Evolutionary conservation across 192 early-diverging fungal species (phyloP).

Genomic region (Coemansia sp.): DNA sequence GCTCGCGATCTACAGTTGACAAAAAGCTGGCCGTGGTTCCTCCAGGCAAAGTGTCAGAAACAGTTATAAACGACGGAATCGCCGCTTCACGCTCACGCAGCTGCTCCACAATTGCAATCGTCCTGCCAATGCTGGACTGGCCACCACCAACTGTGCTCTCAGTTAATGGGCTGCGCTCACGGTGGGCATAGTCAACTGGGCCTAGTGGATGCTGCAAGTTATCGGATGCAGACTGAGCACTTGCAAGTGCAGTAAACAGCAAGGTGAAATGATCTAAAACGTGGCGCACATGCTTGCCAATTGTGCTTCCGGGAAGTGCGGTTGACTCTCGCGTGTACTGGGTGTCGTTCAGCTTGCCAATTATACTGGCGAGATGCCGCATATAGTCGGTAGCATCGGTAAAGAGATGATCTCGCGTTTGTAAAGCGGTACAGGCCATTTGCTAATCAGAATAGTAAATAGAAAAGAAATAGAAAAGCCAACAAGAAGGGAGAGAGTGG

Average conservation of each 20-base stretch:
- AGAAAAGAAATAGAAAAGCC: neutral
- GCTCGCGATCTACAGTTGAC: constrained; percentile 48
- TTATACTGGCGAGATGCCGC: constrained; percentile 8
- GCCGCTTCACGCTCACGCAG: neutral
- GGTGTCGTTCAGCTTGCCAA: constrained; percentile 15
- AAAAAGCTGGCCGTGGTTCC: constrained; percentile 12
- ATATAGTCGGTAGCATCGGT: constrained; percentile 19
- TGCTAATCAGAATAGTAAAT: neutral
- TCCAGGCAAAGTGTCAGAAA: constrained; percentile 27
- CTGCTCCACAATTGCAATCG: neutral
- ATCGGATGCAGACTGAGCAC: neutral
- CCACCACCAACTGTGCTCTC: constrained; percentile 24
- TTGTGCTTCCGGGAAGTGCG: constrained; percentile 53
- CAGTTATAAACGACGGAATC: neutral
- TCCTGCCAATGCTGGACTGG: constrained; percentile 7
- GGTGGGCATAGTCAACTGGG: constrained; percentile 21
- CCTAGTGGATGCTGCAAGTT: constrained; percentile 4
- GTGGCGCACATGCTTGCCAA: constrained; percentile 60
- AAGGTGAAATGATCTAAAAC: constrained; percentile 53
- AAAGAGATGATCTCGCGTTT: constrained; percentile 19
- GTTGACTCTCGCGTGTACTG: constrained; percentile 30
- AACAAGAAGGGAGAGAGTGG: neutral
- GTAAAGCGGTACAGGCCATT: neutral
- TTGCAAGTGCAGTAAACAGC: constrained; percentile 15
- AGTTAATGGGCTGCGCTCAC: constrained; percentile 22